Conservation (phyloP, 2,329 filamentous ascomycete genomes). For the Ceratocystis diversiconidia region DNA sequence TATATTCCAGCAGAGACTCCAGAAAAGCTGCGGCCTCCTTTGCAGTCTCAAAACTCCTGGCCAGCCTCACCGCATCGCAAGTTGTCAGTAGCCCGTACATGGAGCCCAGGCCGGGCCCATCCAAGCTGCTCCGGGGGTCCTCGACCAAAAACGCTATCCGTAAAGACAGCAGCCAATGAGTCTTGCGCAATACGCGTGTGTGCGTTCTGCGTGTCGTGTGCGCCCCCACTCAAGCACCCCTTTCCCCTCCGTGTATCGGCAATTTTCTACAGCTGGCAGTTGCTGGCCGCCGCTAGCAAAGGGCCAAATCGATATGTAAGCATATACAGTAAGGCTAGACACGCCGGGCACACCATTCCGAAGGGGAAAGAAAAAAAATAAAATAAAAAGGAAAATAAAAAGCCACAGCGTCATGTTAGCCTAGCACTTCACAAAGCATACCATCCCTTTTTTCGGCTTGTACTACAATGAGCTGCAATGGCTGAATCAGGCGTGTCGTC, state of each 20-base stretch:
- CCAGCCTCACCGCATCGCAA: neutral
- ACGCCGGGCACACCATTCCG: too few species aligned
- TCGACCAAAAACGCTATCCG: neutral
- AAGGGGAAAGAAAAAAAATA: neutral
- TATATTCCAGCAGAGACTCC: neutral
- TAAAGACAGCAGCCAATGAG: neutral
- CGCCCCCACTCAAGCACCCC: neutral
- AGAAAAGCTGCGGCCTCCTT: neutral
- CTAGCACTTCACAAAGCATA: neutral
- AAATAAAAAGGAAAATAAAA: neutral
- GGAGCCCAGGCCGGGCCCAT: neutral
- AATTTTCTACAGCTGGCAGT: neutral
- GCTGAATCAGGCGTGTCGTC: neutral
- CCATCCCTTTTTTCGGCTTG: neutral
- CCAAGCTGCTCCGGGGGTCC: neutral
- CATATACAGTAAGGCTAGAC: neutral
- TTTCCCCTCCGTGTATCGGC: neutral
- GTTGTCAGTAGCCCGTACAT: neutral
- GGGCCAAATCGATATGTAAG: neutral
- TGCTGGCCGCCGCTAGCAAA: neutral
- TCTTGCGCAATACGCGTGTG: neutral
- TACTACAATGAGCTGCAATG: slow-evolving; percentile 1
- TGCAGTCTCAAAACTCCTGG: neutral
- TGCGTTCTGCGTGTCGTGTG: neutral
- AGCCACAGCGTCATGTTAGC: neutral